A percentile compares a stretch with the other conserved stretches of the same genome.
Conservation (phyloP, 768 basidiomycete species). For the Imleria badia region DNA sequence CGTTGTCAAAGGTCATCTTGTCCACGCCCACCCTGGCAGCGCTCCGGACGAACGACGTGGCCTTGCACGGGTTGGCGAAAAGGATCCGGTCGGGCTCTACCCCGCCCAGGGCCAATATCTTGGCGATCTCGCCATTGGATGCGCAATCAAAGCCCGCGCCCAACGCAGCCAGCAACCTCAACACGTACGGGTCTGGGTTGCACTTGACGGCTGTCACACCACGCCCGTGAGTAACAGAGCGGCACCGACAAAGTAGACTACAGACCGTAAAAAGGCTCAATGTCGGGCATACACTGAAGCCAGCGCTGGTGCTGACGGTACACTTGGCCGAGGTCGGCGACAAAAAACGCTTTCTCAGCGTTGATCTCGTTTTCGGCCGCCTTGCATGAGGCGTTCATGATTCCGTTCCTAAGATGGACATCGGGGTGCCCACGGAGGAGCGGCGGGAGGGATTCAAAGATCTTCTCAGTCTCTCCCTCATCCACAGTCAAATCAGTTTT, state of each 20-base stretch:
- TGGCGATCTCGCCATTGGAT: constrained; percentile 87
- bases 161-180: constrained; percentile 85
- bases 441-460: constrained; percentile 65
- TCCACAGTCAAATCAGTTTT: constrained; percentile 47
- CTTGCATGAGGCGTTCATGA: constrained; percentile 60
- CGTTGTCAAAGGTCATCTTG: constrained; percentile 98
- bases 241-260: constrained; percentile 16
- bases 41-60: constrained; percentile 86
- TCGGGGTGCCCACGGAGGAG: constrained; percentile 69
- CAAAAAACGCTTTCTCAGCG: constrained; percentile 95
- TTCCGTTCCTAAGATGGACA: constrained; percentile 72
- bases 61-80: constrained; percentile 99
- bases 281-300: constrained; percentile 70
- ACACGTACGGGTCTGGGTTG: constrained; percentile 94
- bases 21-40: constrained; percentile 79
- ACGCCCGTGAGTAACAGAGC: constrained; percentile 28
- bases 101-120: constrained; percentile 71
- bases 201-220: constrained; percentile 82
- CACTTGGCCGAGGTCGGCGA: constrained; percentile 88
- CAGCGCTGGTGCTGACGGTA: constrained; percentile 85
- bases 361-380: constrained; percentile 57
- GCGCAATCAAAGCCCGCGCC: constrained; percentile 98
- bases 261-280: constrained; percentile 94
- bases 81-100: constrained; percentile 83
- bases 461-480: constrained; percentile 39